Conservation (phyloP, 2,329 filamentous ascomycete genomes). For the Aspergillus fumigatiaffinis region DNA sequence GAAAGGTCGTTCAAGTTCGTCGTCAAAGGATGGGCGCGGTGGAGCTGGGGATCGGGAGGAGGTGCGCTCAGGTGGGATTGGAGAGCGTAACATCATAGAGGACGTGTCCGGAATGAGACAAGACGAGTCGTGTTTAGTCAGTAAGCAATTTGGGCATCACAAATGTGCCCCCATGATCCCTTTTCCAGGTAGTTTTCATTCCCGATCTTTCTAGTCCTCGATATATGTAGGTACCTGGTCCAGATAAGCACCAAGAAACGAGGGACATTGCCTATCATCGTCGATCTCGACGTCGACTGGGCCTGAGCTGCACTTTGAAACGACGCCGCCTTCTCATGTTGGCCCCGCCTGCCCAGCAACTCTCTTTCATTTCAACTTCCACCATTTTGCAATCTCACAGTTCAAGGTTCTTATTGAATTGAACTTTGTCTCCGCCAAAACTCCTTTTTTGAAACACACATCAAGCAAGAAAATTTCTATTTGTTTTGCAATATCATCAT, state of each 20-base stretch:
- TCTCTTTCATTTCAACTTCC: slow-evolving; percentile 1
- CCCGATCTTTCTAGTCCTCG: background rate
- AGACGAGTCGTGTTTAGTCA: slow-evolving; percentile 1
- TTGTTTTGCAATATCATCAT: slow-evolving; percentile 1
- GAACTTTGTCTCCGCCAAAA: background rate
- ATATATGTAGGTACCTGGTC: background rate
- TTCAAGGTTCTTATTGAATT: background rate
- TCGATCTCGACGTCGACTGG: background rate
- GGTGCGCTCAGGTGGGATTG: slow-evolving; percentile 19
- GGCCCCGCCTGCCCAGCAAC: background rate
- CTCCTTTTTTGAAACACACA: background rate
- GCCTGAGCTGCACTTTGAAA: background rate
- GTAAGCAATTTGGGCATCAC: background rate
- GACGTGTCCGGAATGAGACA: slow-evolving; percentile 1
- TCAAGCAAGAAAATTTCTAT: background rate
- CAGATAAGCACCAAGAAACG: background rate
- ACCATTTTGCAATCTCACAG: background rate
- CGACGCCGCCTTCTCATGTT: background rate
- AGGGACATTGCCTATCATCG: background rate
- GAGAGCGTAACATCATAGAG: slow-evolving; percentile 18
- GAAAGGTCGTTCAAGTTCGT: slow-evolving; percentile 34
- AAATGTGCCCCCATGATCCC: background rate
- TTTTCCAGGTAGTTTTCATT: background rate
- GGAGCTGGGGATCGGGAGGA: slow-evolving; percentile 16
- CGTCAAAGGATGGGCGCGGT: slow-evolving; percentile 24